Base-by-base conservation (phyloP, 345 rosid genomes). In the Eutrema heterophyllum region DNA sequence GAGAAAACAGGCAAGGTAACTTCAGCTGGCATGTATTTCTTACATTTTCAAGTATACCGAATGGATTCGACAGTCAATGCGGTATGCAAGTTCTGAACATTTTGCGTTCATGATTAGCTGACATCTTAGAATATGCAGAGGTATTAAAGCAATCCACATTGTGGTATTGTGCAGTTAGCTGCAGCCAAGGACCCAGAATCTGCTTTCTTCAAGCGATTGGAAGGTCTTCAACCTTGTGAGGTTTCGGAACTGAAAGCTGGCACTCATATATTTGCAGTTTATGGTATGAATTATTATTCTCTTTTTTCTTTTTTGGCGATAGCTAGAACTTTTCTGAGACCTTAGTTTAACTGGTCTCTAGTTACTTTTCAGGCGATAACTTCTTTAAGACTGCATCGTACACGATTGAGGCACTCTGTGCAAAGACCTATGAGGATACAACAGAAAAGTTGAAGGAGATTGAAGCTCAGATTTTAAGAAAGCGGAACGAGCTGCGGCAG, bases 221-320 rank as follows among this genome's bases (percentile, higher is more conserved):
- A 96, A 84, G 99, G 99, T 75, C 94, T 96, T 80, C 99, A 92
- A 84, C 99, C 99, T 74, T 96, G 98, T 70, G 99, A 92, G 83
- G 91, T 92, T 75, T 86, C 90, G 16, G 98, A 90, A 83, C 83
- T 96, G 56, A 96, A 90, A 85, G 86, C 99, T 36, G 99, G 99
- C 81, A 89, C 97, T 33, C 99, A 96, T 82, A 92, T 96, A 80
- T 96, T 96, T 46, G 99, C 99, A 11, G 98, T 92, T 72, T 96
- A 92, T 72, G 99, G 99, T 96, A 82, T 55, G 85, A 63, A 67
- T 49, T 18, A 30, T 24, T 65, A 57, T 12, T 59, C 70, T 73
- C 62, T 73, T 54, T 76, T 40, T 38, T 78, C 39, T 9, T 29
- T 29, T 3, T 5, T 29, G 5, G 13, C 14, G 0, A 11, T 71